Base-by-base conservation (phyloP, 2,329 filamentous ascomycete genomes). In the Diaporthe australafricana region DNA sequence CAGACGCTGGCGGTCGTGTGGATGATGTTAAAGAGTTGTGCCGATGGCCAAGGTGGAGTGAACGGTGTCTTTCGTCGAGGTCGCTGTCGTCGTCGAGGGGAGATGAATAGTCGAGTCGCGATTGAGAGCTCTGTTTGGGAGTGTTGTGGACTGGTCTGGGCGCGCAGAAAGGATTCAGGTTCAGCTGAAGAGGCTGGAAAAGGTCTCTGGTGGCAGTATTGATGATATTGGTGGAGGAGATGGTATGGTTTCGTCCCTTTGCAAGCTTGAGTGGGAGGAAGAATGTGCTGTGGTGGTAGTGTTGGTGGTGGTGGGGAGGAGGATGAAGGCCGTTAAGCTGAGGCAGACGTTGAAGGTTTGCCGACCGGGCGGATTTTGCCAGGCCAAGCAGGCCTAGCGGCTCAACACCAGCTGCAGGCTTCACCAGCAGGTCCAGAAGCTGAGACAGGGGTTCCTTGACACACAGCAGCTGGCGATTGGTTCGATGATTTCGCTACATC, bases 351-450 rank as follows among this genome's bases (percentile, higher is more conserved):
- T 48, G 42, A 32, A n/a, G 60, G 27, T 42, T 40, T 27, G 27
- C 38, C 60, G 27, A 65, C 30, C 60, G 38, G 42, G 47, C 42
- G 30, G 16, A 50, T 50, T 65, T 65, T 65, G 60, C 60, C 30
- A 65, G 60, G 60, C 60, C 45, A n/a, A n/a, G n/a, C n/a, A n/a
- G n/a, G n/a, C 38, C 45, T 65, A 65, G 60, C 60, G 60, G 60
- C 60, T 65, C 45, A 65, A 38, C n/a, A 30, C 60, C 60, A 65
- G 27, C 60, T 63, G 42, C 60, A 63, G 60, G 27, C 60, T 63
- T 32, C 42, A 45, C 35, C 38, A 60, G 52, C 52, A 55, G 52
- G 30, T 30, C 20, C 8, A 50, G 60, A 12, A 8, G 14, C n/a
- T 48, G 30, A 27, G 45, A 65, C 60, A 50, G 60, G 60, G 60